Conservation (phyloP, 768 basidiomycete species). For the Macrocybe gigantea region DNA sequence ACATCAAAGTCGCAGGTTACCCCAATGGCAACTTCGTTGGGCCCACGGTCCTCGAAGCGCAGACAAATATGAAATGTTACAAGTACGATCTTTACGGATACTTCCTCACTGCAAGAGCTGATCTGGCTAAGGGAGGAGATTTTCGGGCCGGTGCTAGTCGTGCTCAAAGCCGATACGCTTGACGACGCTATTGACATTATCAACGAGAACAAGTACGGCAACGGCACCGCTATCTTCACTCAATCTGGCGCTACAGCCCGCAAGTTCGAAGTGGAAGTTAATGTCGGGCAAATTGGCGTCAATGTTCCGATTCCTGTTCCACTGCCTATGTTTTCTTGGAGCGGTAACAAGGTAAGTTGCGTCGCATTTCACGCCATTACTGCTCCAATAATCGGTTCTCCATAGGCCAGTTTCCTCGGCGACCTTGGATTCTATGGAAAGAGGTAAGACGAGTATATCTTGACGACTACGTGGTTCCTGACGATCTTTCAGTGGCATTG, state of each 20-base stretch:
- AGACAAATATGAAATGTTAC: constrained; percentile 83
- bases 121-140: constrained; percentile 70
- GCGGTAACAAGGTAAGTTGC: constrained; percentile 72
- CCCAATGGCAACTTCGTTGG: constrained; percentile 92
- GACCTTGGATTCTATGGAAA: constrained; percentile 92
- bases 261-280: constrained; percentile 83
- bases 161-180: constrained; percentile 74
- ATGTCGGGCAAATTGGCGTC: constrained; percentile 91
- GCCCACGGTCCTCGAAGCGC: constrained; percentile 83
- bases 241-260: constrained; percentile 94
- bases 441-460: constrained; percentile 36
- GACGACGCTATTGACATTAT: constrained; percentile 89
- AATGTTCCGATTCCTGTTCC: constrained; percentile 94
- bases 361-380: neutral
- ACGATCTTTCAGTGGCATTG: constrained; percentile 57
- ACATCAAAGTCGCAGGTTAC: constrained; percentile 61
- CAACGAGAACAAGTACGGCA: constrained; percentile 88
- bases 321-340: constrained; percentile 91
- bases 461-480: neutral
- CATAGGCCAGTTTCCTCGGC: constrained; percentile 67
- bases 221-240: constrained; percentile 94
- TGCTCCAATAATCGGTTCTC: neutral
- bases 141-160: constrained; percentile 85
- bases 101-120: no score
- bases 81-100: constrained; percentile 40